Evolutionary conservation across 768 basidiomycete genomes (phyloP).

Genomic region (Trametes meyenii): DNA sequence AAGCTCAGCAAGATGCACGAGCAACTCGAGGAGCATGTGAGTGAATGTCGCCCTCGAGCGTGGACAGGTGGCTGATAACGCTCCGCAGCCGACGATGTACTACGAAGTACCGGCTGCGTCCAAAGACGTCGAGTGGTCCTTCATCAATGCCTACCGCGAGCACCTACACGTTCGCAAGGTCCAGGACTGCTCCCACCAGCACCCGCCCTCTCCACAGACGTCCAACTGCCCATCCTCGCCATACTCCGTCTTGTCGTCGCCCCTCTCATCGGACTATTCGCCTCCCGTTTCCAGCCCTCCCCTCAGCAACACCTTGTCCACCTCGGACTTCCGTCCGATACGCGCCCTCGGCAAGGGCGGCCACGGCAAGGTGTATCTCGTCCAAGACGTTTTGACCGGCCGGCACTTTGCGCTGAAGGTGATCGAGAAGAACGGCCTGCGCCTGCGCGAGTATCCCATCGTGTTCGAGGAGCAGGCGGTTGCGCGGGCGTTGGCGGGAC

Average conservation of each 20-base stretch:
- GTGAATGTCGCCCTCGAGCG: not conserved
- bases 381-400: constrained; percentile 26
- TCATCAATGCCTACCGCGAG: not conserved
- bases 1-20: constrained; percentile 8
- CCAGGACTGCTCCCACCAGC: constrained; percentile 2
- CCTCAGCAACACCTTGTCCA: not conserved
- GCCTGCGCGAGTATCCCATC: constrained; percentile 15
- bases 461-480: constrained; percentile 26
- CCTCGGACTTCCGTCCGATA: constrained; percentile 26
- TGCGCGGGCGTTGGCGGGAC: not conserved
- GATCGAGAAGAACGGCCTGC: constrained; percentile 26
- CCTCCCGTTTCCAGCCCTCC: not conserved
- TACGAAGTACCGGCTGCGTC: constrained; percentile 5
- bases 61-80: no score
- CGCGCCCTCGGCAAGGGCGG: constrained; percentile 28
- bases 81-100: constrained; percentile 1
- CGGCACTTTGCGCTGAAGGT: constrained; percentile 27
- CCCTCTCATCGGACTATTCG: constrained; percentile 2
- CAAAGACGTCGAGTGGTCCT: not conserved
- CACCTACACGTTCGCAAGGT: not conserved
- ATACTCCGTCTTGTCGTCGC: constrained; percentile 8
- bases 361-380: constrained; percentile 30
- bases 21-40: constrained; percentile 9
- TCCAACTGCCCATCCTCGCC: constrained; percentile 7
- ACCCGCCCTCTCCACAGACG: constrained; percentile 3